Evolutionary conservation across 768 basidiomycete genomes (phyloP).

Genomic region (Suillus sp.): DNA sequence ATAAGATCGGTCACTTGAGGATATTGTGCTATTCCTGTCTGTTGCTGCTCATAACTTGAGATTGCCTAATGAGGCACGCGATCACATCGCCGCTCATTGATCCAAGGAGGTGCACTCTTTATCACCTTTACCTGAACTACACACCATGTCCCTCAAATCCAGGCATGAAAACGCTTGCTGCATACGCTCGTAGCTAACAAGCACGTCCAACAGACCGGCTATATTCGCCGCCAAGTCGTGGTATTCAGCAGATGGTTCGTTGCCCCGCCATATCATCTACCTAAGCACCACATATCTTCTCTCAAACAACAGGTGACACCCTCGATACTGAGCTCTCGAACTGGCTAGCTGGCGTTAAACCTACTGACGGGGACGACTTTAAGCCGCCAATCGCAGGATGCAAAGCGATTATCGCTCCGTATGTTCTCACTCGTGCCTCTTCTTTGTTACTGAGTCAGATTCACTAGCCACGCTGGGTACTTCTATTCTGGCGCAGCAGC

Average conservation of each 20-base stretch:
- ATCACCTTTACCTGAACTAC: slow-evolving; percentile 14
- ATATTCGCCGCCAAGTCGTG: slow-evolving; percentile 84
- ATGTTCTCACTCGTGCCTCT: slow-evolving; percentile 34
- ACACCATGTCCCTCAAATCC: slow-evolving; percentile 25
- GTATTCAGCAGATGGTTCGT: slow-evolving; percentile 75
- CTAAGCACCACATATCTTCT: slow-evolving; percentile 16
- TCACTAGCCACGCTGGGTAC: slow-evolving; percentile 89
- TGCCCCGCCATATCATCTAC: slow-evolving; percentile 18
- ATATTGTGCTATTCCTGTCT: neutral
- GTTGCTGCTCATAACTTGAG: neutral
- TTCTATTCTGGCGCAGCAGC: slow-evolving; percentile 92
- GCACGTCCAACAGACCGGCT: slow-evolving; percentile 47
- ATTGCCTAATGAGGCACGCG: slow-evolving; percentile 30
- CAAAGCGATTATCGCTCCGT: slow-evolving; percentile 97
- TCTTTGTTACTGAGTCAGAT: slow-evolving; percentile 5
- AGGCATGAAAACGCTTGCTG: slow-evolving; percentile 25
- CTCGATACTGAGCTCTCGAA: slow-evolving; percentile 61
- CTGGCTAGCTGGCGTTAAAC: slow-evolving; percentile 64
- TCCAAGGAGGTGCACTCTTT: slow-evolving; percentile 16
- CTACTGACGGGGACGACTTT: slow-evolving; percentile 49
- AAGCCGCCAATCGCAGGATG: slow-evolving; percentile 67
- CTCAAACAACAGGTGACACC: slow-evolving; percentile 45
- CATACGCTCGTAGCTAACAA: slow-evolving; percentile 8
- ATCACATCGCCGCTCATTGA: slow-evolving; percentile 17
- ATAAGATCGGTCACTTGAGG: slow-evolving; percentile 7